Conservation (phyloP, 495 filamentous ascomycete genomes). For the Margaritispora aquatica region DNA sequence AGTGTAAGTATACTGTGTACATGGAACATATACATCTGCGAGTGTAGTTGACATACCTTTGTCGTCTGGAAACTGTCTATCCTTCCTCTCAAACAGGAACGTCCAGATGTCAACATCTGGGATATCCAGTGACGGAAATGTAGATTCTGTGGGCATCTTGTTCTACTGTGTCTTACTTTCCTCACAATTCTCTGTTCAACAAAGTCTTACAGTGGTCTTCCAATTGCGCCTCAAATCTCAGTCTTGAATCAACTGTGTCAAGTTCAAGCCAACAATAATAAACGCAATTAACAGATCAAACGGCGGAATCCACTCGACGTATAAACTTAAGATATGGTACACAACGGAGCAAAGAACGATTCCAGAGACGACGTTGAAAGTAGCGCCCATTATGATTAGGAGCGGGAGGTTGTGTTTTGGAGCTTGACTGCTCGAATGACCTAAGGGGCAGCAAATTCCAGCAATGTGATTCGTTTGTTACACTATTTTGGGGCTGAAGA, state of each 20-base stretch:
- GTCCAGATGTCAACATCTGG: slow-evolving; percentile 66
- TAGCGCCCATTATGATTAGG: background rate
- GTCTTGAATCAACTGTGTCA: slow-evolving; percentile 2
- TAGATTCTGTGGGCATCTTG: slow-evolving; percentile 34
- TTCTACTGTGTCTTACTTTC: background rate
- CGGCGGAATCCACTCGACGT: slow-evolving; percentile 14
- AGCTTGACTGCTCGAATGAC: too few species aligned
- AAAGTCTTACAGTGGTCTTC: too few species aligned
- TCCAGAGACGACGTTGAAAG: slow-evolving; percentile 2
- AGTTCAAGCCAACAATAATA: slow-evolving; percentile 15
- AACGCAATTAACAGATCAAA: slow-evolving; percentile 15
- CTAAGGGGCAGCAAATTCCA: too few species aligned
- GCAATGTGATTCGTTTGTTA: too few species aligned
- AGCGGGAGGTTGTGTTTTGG: too few species aligned
- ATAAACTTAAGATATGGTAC: slow-evolving; percentile 7
- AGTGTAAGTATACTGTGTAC: background rate
- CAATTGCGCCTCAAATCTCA: too few species aligned
- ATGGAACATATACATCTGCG: background rate
- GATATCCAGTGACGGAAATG: slow-evolving; percentile 51
- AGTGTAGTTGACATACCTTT: slow-evolving; percentile 40
- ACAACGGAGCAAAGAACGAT: slow-evolving; percentile 14
- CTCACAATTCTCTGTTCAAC: background rate
- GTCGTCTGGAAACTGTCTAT: slow-evolving; percentile 58
- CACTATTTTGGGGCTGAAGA: too few species aligned
- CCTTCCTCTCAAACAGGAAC: slow-evolving; percentile 73